A percentile compares a stretch with the other conserved stretches of the same genome.
These are phyloP conservation scores for Pichia sp. DNA, from an alignment of 1,139 yeast species.

Conservation along the genomic window DNA sequence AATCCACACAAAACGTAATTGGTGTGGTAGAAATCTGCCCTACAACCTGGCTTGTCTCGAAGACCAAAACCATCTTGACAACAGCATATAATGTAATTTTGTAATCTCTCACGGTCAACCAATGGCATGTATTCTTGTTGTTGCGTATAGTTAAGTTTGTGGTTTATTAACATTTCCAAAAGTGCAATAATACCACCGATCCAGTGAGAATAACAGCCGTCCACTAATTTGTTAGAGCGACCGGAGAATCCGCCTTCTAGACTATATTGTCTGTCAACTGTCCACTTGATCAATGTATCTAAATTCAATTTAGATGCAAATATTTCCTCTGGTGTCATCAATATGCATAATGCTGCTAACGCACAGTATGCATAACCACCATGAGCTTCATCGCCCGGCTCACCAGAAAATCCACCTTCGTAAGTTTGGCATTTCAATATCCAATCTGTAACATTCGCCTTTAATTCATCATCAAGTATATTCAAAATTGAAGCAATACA, in stretches of 20 bases:
- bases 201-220: constrained; percentile 97
- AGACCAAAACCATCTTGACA: constrained; percentile 68
- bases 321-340: constrained; percentile 37
- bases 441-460: constrained; percentile 56
- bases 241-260: constrained; percentile 89
- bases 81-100: constrained; percentile 68
- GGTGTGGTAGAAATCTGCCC: constrained; percentile 87
- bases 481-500: constrained; percentile 69
- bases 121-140: constrained; percentile 25
- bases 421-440: constrained; percentile 76
- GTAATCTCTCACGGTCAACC: constrained; percentile 55
- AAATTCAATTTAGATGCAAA: constrained; percentile 33
- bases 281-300: constrained; percentile 58
- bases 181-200: constrained; percentile 77
- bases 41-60: constrained; percentile 82
- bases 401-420: constrained; percentile 95
- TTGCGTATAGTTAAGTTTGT: constrained; percentile 10
- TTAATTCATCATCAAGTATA: constrained; percentile 62
- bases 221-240: constrained; percentile 89
- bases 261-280: constrained; percentile 60
- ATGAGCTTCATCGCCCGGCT: constrained; percentile 86
- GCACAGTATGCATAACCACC: constrained; percentile 97
- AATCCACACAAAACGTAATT: constrained; percentile 82
- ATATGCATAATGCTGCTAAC: constrained; percentile 62
- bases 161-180: constrained; percentile 48